These are phyloP conservation scores for Phyllostachys edulis DNA, from an alignment of 176 grass and related monocot genomes.

Conservation along the genomic window DNA sequence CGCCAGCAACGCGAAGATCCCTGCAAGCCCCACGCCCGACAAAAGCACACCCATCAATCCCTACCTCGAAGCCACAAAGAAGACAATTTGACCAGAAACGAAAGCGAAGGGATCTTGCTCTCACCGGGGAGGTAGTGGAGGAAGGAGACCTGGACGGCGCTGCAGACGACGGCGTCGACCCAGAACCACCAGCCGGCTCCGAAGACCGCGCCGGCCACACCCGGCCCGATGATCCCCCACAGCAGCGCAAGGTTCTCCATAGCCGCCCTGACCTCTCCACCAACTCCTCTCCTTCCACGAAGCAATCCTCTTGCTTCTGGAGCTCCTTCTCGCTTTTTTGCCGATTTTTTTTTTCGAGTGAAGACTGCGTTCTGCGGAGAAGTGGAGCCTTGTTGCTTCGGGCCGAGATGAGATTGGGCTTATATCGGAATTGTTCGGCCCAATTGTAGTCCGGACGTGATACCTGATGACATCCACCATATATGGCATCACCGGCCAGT, in stretches of 20 bases:
- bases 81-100: neutral
- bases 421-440: neutral
- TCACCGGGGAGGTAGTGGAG: conserved; percentile 95
- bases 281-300: conserved; percentile 26
- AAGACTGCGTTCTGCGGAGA: neutral
- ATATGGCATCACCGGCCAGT: too few relatives aligned
- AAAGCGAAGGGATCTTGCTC: conserved; percentile 24
- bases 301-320: neutral
- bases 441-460: neutral
- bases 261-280: conserved; percentile 18
- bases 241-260: conserved; percentile 73
- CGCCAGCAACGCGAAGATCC: conserved; percentile 64
- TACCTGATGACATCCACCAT: too few relatives aligned
- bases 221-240: conserved; percentile 84
- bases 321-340: conserved; percentile 9
- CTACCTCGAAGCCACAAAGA: neutral
- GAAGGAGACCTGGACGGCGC: conserved; percentile 76
- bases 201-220: conserved; percentile 82
- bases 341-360: neutral
- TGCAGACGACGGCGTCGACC: conserved; percentile 97
- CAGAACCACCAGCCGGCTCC: conserved; percentile 97
- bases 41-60: conserved; percentile 7
- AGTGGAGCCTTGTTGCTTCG: neutral
- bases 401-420: neutral
- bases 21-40: neutral